These are phyloP conservation scores for Yamadazyma laniorum DNA, from an alignment of 805 yeast genomes.

Conservation along the genomic window DNA sequence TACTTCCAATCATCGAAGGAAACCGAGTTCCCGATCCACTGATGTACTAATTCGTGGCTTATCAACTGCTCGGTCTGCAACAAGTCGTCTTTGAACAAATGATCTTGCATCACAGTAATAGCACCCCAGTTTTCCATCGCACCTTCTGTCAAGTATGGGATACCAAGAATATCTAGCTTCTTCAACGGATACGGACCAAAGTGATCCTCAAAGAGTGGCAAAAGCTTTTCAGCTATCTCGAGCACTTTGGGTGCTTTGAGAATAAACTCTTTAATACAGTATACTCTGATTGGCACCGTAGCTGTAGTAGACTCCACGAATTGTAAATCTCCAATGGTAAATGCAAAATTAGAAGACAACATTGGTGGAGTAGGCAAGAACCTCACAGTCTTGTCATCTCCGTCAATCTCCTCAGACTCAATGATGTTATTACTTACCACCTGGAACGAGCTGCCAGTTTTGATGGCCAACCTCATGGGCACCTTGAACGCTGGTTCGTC, in stretches of 20 bases:
- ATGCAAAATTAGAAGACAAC: conserved; percentile 64
- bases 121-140: conserved; percentile 82
- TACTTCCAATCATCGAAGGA: conserved; percentile 67
- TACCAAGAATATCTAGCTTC: conserved; percentile 64
- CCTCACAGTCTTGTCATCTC: conserved; percentile 21
- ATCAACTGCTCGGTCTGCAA: conserved; percentile 51
- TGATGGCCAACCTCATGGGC: conserved; percentile 48
- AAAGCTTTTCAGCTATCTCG: conserved; percentile 41
- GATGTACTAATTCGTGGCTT: conserved; percentile 74
- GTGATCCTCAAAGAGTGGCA: conserved; percentile 48
- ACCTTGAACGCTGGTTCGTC: conserved; percentile 63
- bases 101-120: conserved; percentile 57
- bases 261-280: conserved; percentile 54
- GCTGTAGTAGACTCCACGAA: conserved; percentile 24
- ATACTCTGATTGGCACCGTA: conserved; percentile 48
- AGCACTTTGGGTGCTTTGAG: conserved; percentile 46
- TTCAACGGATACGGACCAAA: conserved; percentile 55
- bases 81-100: conserved; percentile 29
- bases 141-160: conserved; percentile 72
- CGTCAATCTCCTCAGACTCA: conserved; percentile 10
- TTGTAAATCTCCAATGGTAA: conserved; percentile 68
- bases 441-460: conserved; percentile 43
- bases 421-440: conserved; percentile 52
- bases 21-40: conserved; percentile 72
- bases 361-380: conserved; percentile 59